Evolutionary conservation across 345 rosid genomes (phyloP).

Genomic region (Linum tenue): DNA sequence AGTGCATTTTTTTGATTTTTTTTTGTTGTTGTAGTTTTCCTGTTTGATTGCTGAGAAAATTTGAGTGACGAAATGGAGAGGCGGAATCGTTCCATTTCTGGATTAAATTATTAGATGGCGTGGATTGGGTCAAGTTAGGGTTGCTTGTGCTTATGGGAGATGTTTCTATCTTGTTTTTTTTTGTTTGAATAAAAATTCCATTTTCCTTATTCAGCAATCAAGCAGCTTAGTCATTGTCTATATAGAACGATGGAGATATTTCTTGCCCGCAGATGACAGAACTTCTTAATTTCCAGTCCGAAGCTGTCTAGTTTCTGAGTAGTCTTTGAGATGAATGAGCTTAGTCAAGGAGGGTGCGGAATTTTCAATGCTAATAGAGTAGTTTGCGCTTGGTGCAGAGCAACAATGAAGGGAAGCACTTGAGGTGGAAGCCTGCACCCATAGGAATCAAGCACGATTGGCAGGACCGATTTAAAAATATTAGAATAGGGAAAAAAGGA

Average conservation of each 20-base stretch:
- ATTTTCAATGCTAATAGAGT: not conserved
- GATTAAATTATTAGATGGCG: not conserved
- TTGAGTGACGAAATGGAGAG: not conserved
- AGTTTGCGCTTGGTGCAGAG: constrained; percentile 24
- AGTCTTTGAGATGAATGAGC: not conserved
- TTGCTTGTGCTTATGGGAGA: not conserved
- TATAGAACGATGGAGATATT: not conserved
- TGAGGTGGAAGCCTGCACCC: constrained; percentile 50
- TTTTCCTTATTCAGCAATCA: not conserved
- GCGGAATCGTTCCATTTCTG: not conserved
- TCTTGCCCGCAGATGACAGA: constrained; percentile 4
- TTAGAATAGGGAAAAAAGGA: constrained; percentile 56
- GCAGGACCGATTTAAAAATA: constrained; percentile 71
- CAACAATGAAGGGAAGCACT: constrained; percentile 45
- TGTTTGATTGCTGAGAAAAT: constrained; percentile 18
- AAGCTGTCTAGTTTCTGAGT: not conserved
- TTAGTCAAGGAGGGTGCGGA: not conserved
- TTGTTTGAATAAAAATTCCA: not conserved
- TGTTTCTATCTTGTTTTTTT: not conserved
- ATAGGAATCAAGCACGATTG: constrained; percentile 66
- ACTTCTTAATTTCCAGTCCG: not conserved
- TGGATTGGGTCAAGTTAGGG: constrained; percentile 5
- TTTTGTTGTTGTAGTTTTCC: not conserved
- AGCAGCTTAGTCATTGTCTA: constrained; percentile 1
- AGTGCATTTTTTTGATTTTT: not conserved